Percentiles rank a stretch among this genome's conserved stretches.
phyloP scores from a whole-genome alignment of 2,329 filamentous ascomycete species.

The Xylariaceae sp. region DNA sequence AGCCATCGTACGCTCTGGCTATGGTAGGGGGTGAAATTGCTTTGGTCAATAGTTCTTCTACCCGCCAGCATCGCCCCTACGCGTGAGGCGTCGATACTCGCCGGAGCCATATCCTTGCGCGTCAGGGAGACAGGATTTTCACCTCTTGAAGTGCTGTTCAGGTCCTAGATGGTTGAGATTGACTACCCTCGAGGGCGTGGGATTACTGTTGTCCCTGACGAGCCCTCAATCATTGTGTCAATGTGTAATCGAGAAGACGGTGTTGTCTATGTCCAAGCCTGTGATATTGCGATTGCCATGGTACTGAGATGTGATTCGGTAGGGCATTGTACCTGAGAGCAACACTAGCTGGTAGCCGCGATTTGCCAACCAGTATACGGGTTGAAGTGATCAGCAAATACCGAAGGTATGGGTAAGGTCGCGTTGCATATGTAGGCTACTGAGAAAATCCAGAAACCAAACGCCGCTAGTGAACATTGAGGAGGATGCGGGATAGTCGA shows the following conservation, averaged over 20 bases:
- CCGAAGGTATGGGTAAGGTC: neutral
- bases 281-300: constrained; percentile 20
- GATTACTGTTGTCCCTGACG: constrained; percentile 7
- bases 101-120: constrained; percentile 16
- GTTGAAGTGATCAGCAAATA: neutral
- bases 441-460: neutral
- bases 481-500: neutral
- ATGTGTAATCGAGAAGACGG: constrained; percentile 16
- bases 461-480: neutral
- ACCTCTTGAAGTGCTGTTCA: constrained; percentile 13
- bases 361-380: constrained; percentile 16
- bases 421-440: neutral
- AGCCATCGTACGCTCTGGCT: too few relatives aligned
- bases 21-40: too few relatives aligned
- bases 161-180: constrained; percentile 15
- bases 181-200: constrained; percentile 2
- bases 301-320: neutral
- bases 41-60: constrained; percentile 4
- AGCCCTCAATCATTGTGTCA: constrained; percentile 19
- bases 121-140: constrained; percentile 22
- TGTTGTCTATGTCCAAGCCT: constrained; percentile 11
- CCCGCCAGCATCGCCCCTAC: constrained; percentile 17
- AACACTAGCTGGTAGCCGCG: constrained; percentile 21
- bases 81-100: constrained; percentile 16
- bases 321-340: neutral